Conservation (phyloP, 192 early-diverging fungal species). For the Backusella liffmaniae region DNA sequence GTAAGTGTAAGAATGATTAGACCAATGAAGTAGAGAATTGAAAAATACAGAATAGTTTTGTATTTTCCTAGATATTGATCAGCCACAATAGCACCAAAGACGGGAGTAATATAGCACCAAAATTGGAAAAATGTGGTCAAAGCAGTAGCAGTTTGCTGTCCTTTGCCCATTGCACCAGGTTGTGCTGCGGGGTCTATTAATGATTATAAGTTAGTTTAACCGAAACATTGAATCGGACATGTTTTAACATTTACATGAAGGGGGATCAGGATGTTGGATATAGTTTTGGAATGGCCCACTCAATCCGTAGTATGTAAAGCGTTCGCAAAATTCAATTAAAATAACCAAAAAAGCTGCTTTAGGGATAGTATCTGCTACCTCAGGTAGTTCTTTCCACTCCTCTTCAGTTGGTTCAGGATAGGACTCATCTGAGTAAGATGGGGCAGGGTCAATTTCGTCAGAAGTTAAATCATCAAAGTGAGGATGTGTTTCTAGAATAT, state of each 20-base stretch:
- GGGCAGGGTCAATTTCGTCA: not conserved
- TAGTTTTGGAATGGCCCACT: conserved; percentile 54
- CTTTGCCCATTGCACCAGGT: conserved; percentile 49
- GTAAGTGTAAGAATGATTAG: conserved; percentile 62
- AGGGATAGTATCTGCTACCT: conserved; percentile 63
- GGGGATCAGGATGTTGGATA: conserved; percentile 25
- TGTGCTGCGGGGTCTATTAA: conserved; percentile 35
- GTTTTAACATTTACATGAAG: conserved; percentile 25
- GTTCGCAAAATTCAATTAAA: conserved; percentile 61
- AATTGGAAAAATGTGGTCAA: conserved; percentile 52
- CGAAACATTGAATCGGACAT: not conserved
- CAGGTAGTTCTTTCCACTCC: conserved; percentile 54
- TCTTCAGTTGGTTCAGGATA: conserved; percentile 53
- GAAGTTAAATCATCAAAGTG: not conserved
- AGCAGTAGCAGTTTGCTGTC: conserved; percentile 56
- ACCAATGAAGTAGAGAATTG: conserved; percentile 62
- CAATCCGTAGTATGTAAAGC: conserved; percentile 65
- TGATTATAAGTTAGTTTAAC: not conserved
- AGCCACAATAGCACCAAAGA: conserved; percentile 65
- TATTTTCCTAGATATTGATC: conserved; percentile 78
- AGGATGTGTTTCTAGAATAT: not conserved
- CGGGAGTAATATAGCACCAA: conserved; percentile 50
- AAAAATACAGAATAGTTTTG: conserved; percentile 69
- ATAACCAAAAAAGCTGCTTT: conserved; percentile 53
- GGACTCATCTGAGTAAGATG: not conserved